Conservation (phyloP, 1,284 basidiomycete genomes). For the Singerocomus inundabilis region DNA sequence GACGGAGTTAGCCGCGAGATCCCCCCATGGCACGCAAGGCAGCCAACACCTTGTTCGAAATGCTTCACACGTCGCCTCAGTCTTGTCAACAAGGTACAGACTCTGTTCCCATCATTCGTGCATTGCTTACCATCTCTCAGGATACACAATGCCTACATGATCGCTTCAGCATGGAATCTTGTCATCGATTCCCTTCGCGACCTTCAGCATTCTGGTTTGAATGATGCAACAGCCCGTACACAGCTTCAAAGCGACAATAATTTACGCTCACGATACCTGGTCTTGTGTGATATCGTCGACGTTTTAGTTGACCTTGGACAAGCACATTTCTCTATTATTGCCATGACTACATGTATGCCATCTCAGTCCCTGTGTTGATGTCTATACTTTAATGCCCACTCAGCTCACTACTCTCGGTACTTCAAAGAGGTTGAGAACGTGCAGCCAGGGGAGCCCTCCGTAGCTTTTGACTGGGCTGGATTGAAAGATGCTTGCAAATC, state of each 20-base stretch:
- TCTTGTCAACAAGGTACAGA: constrained; percentile 57
- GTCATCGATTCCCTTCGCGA: constrained; percentile 54
- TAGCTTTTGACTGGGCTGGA: constrained; percentile 60
- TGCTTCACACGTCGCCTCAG: constrained; percentile 50
- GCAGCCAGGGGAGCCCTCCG: constrained; percentile 42
- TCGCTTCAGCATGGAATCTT: constrained; percentile 73
- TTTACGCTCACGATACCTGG: constrained; percentile 59
- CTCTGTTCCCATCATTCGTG: constrained; percentile 2
- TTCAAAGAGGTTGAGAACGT: constrained; percentile 51
- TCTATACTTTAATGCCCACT: constrained; percentile 13
- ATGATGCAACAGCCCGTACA: constrained; percentile 48
- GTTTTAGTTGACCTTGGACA: constrained; percentile 59
- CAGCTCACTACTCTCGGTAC: constrained; percentile 66
- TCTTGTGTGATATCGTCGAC: constrained; percentile 60
- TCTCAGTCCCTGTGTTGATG: constrained; percentile 2
- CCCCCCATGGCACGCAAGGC: constrained; percentile 31
- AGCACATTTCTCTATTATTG: constrained; percentile 59
- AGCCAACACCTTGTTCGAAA: constrained; percentile 40
- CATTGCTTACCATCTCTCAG: constrained; percentile 35
- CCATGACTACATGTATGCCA: constrained; percentile 61
- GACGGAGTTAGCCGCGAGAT: constrained; percentile 52
- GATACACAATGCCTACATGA: constrained; percentile 74
- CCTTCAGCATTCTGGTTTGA: constrained; percentile 50
- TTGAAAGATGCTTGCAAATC: constrained; percentile 64
- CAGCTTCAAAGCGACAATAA: constrained; percentile 49